Conservation (phyloP, 1,284 basidiomycete genomes). For the Austroboletus novae-zelandiae region DNA sequence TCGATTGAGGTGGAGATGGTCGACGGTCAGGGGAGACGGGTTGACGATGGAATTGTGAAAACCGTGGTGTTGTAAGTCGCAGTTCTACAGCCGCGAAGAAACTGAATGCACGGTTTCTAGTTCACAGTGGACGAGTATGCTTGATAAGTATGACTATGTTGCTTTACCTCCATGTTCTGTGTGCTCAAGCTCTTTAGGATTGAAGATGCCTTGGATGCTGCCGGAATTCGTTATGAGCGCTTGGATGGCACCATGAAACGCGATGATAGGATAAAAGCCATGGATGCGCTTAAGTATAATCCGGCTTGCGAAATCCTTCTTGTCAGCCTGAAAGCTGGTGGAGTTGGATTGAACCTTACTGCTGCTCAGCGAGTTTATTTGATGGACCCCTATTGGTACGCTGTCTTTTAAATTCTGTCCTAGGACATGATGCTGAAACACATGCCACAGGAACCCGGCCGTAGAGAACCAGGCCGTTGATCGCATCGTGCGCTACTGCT, state of each 20-base stretch:
- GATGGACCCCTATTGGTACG: constrained; percentile 93
- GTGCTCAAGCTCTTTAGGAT: constrained; percentile 48
- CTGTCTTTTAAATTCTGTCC: constrained; percentile 1
- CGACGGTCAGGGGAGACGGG: constrained; percentile 67
- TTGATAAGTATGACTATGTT: constrained; percentile 70
- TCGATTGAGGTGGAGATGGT: constrained; percentile 71
- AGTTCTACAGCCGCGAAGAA: constrained; percentile 6
- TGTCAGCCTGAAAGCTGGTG: constrained; percentile 94
- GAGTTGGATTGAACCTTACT: constrained; percentile 93
- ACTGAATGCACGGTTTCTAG: constrained; percentile 38
- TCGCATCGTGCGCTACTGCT: constrained; percentile 59
- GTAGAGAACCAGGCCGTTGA: constrained; percentile 96
- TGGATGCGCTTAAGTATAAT: constrained; percentile 86
- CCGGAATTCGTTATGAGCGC: constrained; percentile 82
- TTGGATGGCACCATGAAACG: constrained; percentile 97
- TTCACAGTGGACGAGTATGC: constrained; percentile 95
- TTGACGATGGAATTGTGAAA: constrained; percentile 72
- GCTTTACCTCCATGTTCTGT: background rate
- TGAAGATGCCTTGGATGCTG: constrained; percentile 83
- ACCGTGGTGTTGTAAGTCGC: constrained; percentile 85
- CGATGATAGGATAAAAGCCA: constrained; percentile 86
- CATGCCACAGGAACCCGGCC: constrained; percentile 79
- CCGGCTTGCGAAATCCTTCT: constrained; percentile 88
- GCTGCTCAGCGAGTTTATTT: constrained; percentile 91
- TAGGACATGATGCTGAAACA: constrained; percentile 5